A percentile compares a stretch with the other conserved stretches of the same genome.
These are phyloP conservation scores for Fusarium graminum DNA, from an alignment of 2,329 filamentous ascomycete species.

Conservation along the genomic window DNA sequence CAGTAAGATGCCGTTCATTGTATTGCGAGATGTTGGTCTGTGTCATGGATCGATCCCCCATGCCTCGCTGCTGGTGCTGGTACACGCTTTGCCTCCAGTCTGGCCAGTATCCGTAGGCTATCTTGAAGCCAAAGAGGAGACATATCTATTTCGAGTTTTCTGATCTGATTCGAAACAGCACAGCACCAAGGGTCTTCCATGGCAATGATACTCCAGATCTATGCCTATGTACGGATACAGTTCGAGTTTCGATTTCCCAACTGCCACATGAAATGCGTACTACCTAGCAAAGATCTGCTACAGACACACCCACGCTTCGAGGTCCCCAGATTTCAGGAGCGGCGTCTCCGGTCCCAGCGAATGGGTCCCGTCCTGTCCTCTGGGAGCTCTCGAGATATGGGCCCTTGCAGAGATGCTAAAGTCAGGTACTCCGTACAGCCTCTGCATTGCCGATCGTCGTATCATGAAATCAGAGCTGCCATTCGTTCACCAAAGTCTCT, in stretches of 20 bases:
- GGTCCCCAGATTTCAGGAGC: constrained; percentile 49
- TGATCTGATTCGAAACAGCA: neutral
- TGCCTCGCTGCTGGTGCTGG: constrained; percentile 31
- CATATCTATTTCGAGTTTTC: neutral
- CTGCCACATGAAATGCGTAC: neutral
- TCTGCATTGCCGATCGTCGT: neutral
- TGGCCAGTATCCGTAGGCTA: neutral
- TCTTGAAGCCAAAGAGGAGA: neutral
- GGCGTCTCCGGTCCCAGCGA: constrained; percentile 33
- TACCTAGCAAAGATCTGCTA: constrained; percentile 2
- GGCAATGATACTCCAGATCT: neutral
- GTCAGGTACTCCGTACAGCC: constrained; percentile 22
- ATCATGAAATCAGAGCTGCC: constrained; percentile 10
- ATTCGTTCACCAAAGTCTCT: neutral
- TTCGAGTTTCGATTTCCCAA: neutral
- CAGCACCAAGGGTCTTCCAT: neutral
- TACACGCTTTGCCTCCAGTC: neutral
- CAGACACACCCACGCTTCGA: constrained; percentile 41
- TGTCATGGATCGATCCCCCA: constrained; percentile 16
- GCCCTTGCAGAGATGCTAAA: constrained; percentile 5
- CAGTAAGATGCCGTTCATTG: constrained; percentile 27
- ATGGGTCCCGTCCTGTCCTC: too few species aligned
- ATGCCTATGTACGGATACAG: neutral
- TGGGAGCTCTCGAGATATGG: constrained; percentile 14
- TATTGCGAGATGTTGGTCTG: constrained; percentile 28